phyloP scores from a whole-genome alignment of 164 flowering plant genomes.

The Litsea cubeba region DNA sequence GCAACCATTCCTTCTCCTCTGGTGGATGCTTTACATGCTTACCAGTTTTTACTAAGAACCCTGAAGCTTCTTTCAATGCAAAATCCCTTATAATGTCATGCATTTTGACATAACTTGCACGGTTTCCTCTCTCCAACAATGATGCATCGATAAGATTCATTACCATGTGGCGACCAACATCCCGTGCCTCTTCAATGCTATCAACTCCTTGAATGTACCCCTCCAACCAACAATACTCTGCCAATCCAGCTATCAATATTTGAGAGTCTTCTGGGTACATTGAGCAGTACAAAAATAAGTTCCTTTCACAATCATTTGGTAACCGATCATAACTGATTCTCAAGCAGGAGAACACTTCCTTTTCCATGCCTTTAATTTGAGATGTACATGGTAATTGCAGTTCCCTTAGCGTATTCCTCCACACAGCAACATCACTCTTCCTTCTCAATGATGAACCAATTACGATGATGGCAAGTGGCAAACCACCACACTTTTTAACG shows the following conservation, averaged over 20 bases:
- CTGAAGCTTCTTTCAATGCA: constrained; percentile 8
- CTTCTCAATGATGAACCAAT: constrained; percentile 10
- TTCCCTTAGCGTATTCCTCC: constrained; percentile 11
- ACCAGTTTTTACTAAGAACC: constrained; percentile 19
- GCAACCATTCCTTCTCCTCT: constrained; percentile 4
- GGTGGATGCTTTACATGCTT: constrained; percentile 2
- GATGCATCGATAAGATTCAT: constrained; percentile 16
- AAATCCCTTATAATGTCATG: constrained; percentile 36
- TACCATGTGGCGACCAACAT: constrained; percentile 20
- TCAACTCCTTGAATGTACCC: constrained; percentile 17
- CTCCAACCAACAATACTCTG: constrained; percentile 13
- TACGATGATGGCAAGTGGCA: constrained; percentile 11
- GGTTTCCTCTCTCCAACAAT: constrained; percentile 14
- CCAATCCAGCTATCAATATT: constrained; percentile 7
- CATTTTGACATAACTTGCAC: constrained; percentile 35
- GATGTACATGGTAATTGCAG: background rate
- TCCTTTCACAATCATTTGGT: background rate
- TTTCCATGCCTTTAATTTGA: constrained; percentile 8
- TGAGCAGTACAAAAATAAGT: constrained; percentile 8
- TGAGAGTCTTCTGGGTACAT: constrained; percentile 12
- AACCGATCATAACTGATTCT: constrained; percentile 6
- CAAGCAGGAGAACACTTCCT: constrained; percentile 4
- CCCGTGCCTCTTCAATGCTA: constrained; percentile 8
- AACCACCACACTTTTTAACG: constrained; percentile 7
- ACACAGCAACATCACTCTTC: background rate